Evolutionary conservation across 2,329 filamentous ascomycete species (phyloP), one percentile per base, ranked within the genome.

Genomic region (Penicillium sp.): DNA sequence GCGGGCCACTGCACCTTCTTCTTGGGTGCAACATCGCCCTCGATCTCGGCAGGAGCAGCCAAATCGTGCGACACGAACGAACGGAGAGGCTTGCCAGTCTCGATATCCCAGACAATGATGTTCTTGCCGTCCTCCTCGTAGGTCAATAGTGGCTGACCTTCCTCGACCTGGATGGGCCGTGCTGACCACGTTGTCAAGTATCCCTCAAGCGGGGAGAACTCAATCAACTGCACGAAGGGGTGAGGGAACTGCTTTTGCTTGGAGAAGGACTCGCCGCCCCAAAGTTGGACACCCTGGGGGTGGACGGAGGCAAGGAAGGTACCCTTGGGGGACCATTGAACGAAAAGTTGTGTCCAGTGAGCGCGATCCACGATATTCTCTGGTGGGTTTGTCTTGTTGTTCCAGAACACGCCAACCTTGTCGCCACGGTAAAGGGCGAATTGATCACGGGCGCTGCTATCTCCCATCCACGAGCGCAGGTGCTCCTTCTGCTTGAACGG

Each of bases 41-140:
- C 86, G 47, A 75, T 84, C 50, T 76, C 77, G 30, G 89, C 85
- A 14, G 71, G 68, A 42, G 72, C 68, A 25, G 72, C 60, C 42
- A 90, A 78, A 64, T 99, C 94, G 61, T 96, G 84, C 65, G 93
- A 96, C 61, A 90, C 87, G 72, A 99, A 99, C 0, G 94, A 97
- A 61, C 94, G 89, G 48, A 99, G 83, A 54, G 93, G 91, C 74
- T 93, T 89, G 67, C 86, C 87, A 10, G 93, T 94, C 50, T 90
- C 89, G 60, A 97, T 88, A 70, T 97, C 93, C 94, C 94, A 99
- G 70, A 99, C 92, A 70, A 99, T 89, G 76, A 97, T 97, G 83
- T 97, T 97, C 83, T 97, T 97, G 75, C 94, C 94, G 67, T 99
- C 93, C 70, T 99, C 94, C 69, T 97, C 94, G 58, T 91, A 81